phyloP scores from a whole-genome alignment of 2,329 filamentous ascomycete genomes.

The Tolypocladium amazonense region DNA sequence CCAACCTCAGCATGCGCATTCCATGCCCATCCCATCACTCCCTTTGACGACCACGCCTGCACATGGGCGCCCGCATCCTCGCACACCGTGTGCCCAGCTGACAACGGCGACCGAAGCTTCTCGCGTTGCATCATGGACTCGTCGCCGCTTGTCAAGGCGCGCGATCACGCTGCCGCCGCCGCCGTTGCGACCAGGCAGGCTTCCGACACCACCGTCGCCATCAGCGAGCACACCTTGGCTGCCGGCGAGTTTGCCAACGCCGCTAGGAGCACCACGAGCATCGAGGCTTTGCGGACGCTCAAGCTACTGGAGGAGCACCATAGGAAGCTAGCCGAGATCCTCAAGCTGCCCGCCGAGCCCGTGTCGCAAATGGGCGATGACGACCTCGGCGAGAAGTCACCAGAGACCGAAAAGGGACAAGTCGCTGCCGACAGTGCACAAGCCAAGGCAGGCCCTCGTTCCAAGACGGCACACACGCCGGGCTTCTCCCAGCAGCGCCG shows the following conservation, averaged over 20 bases:
- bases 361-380: conserved; percentile 20
- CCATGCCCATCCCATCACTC: background rate
- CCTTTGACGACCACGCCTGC: background rate
- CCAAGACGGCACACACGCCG: conserved; percentile 16
- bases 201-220: conserved; percentile 67
- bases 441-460: conserved; percentile 12
- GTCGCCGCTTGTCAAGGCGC: conserved; percentile 49
- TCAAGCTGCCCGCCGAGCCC: conserved; percentile 54
- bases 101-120: background rate
- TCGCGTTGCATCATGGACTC: conserved; percentile 20
- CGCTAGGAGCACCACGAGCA: conserved; percentile 55
- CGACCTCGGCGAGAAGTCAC: conserved; percentile 7
- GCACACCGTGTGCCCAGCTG: background rate
- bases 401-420: conserved; percentile 15
- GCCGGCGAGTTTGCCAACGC: conserved; percentile 83
- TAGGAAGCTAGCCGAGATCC: conserved; percentile 67
- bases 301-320: conserved; percentile 83
- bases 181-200: conserved; percentile 69
- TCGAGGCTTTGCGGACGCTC: conserved; percentile 73
- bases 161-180: conserved; percentile 80
- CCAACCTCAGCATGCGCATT: background rate
- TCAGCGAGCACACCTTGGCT: conserved; percentile 78
- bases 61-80: background rate
- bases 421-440: conserved; percentile 1
- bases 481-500: conserved; percentile 31